Evolutionary conservation across 2,329 filamentous ascomycete species (phyloP), one percentile per base, ranked within the genome.

Genomic region (Arachnopeziza araneosa): DNA sequence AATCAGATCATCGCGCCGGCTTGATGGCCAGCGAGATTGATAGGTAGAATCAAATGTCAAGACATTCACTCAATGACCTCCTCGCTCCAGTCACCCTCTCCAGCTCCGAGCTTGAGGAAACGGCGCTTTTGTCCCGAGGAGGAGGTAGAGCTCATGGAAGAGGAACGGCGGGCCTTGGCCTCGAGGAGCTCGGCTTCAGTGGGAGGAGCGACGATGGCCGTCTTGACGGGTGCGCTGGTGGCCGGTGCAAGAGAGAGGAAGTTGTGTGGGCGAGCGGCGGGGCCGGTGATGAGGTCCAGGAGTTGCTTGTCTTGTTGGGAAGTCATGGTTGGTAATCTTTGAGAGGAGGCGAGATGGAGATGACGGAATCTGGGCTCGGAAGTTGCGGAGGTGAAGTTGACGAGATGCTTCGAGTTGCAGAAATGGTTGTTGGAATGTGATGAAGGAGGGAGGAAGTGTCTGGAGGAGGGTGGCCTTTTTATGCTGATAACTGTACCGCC

Each of bases 241-340:
- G 63, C 63, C 50, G 68, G 70, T 8, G 68, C 68, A 21, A 72
- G 60, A 22, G 66, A 64, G 50, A 72, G 65, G 60, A 72, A 72
- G 2, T 24, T 61, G 58, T 61, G 61, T 21, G 56, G 56, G 14
- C 55, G 52, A 30, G 63, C 59, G 12, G 63, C 61, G 26, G 66
- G 64, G 24, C 63, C 52, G 50, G 55, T 55, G 49, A 59, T 19
- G 52, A 54, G 50, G n/a, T 10, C n/a, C 3, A 52, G 10, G 50
- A 23, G 50, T 10, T 22, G 12, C 21, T 52, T 52, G 50, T 22
- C 24, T 26, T 60, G 52, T 65, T 56, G 54, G 51, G 60, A 30
- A 22, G 64, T 58, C 64, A 67, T 66, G 53, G 8, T 24, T 55
- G 36, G 50, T 10, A 56, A 23, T 4, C 26, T 54, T 52, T 51